Evolutionary conservation across 1,284 basidiomycete species (phyloP).

Genomic region (Irpex sp.): DNA sequence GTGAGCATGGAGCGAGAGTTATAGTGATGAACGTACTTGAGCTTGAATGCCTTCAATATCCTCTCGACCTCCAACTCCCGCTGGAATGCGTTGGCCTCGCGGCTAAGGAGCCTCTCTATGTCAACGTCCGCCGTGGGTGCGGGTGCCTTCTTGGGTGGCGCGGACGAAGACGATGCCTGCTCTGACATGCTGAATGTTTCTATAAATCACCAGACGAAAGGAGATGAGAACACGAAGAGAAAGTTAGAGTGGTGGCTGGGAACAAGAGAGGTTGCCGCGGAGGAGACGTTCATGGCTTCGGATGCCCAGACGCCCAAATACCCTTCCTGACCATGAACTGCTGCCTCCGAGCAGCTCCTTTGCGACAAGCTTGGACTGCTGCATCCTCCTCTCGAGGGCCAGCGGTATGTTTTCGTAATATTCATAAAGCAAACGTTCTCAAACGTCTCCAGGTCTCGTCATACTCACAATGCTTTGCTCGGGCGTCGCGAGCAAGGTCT

Average conservation of each 20-base stretch:
- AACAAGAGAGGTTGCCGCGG: neutral
- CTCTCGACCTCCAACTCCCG: constrained; percentile 81
- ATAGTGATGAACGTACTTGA: constrained; percentile 52
- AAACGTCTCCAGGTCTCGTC: neutral
- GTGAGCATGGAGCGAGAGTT: neutral
- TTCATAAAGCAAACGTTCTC: neutral
- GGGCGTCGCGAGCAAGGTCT: neutral
- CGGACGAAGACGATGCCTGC: constrained; percentile 20
- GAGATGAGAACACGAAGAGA: too few species aligned
- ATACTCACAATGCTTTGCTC: neutral
- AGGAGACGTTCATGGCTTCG: neutral
- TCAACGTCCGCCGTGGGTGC: constrained; percentile 35
- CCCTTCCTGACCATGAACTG: constrained; percentile 3
- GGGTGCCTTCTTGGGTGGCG: constrained; percentile 13
- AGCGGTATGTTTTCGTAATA: neutral
- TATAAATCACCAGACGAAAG: neutral
- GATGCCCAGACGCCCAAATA: neutral
- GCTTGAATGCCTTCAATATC: constrained; percentile 78
- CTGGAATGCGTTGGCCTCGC: constrained; percentile 79
- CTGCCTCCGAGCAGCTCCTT: neutral
- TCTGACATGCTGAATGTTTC: constrained; percentile 13
- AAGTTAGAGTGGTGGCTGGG: neutral
- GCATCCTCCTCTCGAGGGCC: neutral
- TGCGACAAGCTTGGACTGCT: neutral
- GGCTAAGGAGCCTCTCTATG: constrained; percentile 68